Evolutionary conservation across 805 yeast species (phyloP).

Genomic region (Babjeviella inositovora): DNA sequence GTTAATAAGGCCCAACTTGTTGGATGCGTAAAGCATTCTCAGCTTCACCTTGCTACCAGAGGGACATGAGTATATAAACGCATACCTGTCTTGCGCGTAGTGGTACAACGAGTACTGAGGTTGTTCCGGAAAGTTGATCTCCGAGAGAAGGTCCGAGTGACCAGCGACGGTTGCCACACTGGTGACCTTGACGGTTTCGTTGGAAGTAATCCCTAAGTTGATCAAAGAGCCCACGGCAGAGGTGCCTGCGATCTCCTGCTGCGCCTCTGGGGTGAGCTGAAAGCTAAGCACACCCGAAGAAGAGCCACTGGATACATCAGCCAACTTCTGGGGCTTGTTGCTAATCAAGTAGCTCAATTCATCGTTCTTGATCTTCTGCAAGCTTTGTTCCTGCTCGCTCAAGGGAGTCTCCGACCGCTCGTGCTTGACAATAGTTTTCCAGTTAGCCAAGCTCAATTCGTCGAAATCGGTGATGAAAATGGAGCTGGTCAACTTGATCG

Average conservation of each 20-base stretch:
- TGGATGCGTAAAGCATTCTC: slow-evolving; percentile 85
- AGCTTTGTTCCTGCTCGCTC: slow-evolving; percentile 40
- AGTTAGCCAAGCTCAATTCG: slow-evolving; percentile 35
- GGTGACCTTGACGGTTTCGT: slow-evolving; percentile 1
- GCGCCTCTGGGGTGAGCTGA: slow-evolving; percentile 3
- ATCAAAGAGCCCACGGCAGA: slow-evolving; percentile 1
- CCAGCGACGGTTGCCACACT: slow-evolving; percentile 1
- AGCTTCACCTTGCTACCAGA: slow-evolving; percentile 80
- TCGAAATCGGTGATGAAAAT: slow-evolving; percentile 38
- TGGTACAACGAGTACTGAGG: slow-evolving; percentile 49
- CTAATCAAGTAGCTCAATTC: slow-evolving; percentile 18
- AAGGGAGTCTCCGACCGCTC: slow-evolving; percentile 25
- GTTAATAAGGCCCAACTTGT: slow-evolving; percentile 42
- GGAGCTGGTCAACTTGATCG: slow-evolving; percentile 27
- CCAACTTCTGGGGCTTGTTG: slow-evolving; percentile 10
- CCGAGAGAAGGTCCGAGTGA: slow-evolving; percentile 9
- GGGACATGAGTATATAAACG: slow-evolving; percentile 80
- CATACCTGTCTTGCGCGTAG: slow-evolving; percentile 16
- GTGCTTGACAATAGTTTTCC: slow-evolving; percentile 19
- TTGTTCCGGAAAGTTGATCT: slow-evolving; percentile 17
- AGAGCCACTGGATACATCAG: slow-evolving; percentile 3
- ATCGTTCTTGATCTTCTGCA: slow-evolving; percentile 23
- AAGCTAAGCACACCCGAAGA: slow-evolving; percentile 3
- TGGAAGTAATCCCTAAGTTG: slow-evolving; percentile 5
- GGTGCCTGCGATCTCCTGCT: slow-evolving; percentile 1